phyloP scores from a whole-genome alignment of 148 eudicot genomes.

The Rhododendron vialii region DNA sequence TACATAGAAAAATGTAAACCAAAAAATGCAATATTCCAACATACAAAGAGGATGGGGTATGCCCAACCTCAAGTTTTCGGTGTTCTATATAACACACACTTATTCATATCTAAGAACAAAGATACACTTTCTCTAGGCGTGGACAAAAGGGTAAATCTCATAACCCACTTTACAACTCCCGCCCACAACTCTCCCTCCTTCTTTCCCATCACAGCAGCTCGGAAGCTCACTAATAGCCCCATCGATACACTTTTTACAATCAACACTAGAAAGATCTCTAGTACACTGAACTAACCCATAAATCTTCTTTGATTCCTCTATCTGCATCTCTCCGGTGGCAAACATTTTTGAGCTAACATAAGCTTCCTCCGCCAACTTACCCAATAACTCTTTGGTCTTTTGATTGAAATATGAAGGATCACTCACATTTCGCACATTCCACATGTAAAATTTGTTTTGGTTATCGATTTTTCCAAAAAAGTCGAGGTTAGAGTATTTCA shows the following conservation, averaged over 20 bases:
- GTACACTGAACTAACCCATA: constrained; percentile 42
- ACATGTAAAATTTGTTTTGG: constrained; percentile 12
- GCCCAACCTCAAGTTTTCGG: not conserved
- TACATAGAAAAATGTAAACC: not conserved
- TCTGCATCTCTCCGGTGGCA: constrained; percentile 14
- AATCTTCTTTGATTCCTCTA: constrained; percentile 16
- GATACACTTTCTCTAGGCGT: not conserved
- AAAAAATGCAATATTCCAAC: not conserved
- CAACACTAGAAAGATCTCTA: constrained; percentile 26
- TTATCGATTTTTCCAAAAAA: constrained; percentile 32
- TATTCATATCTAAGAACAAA: not conserved
- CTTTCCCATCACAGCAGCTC: not conserved
- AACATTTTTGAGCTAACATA: constrained; percentile 10
- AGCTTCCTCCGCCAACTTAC: constrained; percentile 15
- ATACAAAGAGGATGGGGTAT: not conserved
- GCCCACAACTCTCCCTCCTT: not conserved
- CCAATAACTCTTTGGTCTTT: constrained; percentile 21
- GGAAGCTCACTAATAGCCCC: constrained; percentile 10
- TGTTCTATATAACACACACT: not conserved
- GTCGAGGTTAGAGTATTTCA: constrained; percentile 24
- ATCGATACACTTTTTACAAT: constrained; percentile 31
- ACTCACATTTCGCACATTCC: constrained; percentile 4
- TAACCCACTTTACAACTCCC: not conserved
- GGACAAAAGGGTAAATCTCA: not conserved
- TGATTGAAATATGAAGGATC: constrained; percentile 17